These are phyloP conservation scores for Globisporangium irregulare DNA, from an alignment of 352 stramenopile genomes.

Conservation along the genomic window DNA sequence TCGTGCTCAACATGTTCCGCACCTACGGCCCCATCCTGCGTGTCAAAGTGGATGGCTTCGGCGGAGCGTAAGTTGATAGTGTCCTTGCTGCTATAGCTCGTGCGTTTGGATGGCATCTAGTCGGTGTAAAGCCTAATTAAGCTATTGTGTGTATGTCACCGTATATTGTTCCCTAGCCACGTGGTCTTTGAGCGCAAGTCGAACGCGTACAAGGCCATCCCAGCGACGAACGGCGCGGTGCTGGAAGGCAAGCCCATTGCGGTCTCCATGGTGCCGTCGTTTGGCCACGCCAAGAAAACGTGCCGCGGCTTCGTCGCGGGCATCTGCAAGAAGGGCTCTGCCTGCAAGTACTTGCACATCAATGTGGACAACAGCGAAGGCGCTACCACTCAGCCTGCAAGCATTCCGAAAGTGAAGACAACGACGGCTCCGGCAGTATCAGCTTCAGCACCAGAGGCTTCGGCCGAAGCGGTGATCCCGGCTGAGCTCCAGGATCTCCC, in stretches of 20 bases:
- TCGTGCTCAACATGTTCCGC: slow-evolving; percentile 58
- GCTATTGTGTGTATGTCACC: not conserved
- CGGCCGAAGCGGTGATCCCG: not conserved
- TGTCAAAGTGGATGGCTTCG: slow-evolving; percentile 38
- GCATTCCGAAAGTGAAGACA: not conserved
- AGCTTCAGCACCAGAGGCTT: not conserved
- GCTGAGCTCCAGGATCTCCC: slow-evolving; percentile 33
- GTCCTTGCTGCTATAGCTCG: not conserved
- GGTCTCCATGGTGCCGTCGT: slow-evolving; percentile 37
- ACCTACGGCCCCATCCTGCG: slow-evolving; percentile 56
- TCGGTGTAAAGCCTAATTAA: not conserved
- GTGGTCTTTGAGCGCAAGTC: slow-evolving; percentile 32
- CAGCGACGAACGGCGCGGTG: slow-evolving; percentile 46
- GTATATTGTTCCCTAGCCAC: slow-evolving; percentile 24
- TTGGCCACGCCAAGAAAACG: slow-evolving; percentile 35
- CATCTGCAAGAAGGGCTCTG: slow-evolving; percentile 54
- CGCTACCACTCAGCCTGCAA: not conserved
- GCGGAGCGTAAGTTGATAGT: slow-evolving; percentile 47
- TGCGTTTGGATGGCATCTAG: not conserved
- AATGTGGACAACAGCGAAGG: not conserved
- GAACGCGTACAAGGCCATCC: slow-evolving; percentile 34
- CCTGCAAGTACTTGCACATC: slow-evolving; percentile 52
- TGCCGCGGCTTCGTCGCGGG: slow-evolving; percentile 60
- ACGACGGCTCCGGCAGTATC: not conserved
- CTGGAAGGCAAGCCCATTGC: slow-evolving; percentile 54